phyloP scores from a whole-genome alignment of 495 filamentous ascomycete genomes.

The Daldinia bambusicola region DNA sequence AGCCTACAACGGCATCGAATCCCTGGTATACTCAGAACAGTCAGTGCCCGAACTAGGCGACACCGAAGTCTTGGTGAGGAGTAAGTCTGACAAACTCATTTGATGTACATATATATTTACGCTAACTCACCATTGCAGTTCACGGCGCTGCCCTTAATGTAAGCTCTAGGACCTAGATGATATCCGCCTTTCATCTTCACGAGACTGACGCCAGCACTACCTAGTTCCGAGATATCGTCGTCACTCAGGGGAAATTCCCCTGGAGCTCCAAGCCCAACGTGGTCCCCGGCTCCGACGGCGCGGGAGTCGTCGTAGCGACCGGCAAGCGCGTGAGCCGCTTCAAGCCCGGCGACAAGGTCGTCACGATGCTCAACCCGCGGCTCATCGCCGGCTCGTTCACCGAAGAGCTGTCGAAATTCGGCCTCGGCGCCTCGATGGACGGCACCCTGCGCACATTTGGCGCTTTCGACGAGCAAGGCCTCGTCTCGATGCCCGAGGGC shows the following conservation, averaged over 20 bases:
- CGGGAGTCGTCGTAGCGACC: constrained; percentile 68
- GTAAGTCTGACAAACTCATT: constrained; percentile 2
- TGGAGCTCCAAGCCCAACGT: constrained; percentile 59
- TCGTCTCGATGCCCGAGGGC: constrained; percentile 39
- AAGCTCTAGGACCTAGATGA: neutral
- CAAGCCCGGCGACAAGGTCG: constrained; percentile 59
- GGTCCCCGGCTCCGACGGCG: constrained; percentile 72
- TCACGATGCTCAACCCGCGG: constrained; percentile 37
- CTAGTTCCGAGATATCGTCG: constrained; percentile 25
- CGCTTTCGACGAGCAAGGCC: constrained; percentile 43
- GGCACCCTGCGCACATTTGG: constrained; percentile 35
- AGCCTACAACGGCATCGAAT: constrained; percentile 23
- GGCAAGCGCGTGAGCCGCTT: constrained; percentile 68
- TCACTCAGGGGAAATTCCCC: constrained; percentile 53
- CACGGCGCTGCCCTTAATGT: constrained; percentile 31
- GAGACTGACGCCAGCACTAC: neutral
- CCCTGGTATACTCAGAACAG: constrained; percentile 37
- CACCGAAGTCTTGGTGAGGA: constrained; percentile 44
- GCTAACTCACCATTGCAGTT: constrained; percentile 14
- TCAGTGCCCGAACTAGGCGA: constrained; percentile 41
- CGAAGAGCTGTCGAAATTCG: constrained; percentile 13
- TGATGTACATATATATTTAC: neutral
- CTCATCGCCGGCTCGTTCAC: constrained; percentile 31
- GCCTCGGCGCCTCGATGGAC: constrained; percentile 39
- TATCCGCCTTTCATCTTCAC: neutral